phyloP scores from a whole-genome alignment of 345 rosid species.

The Eucalyptus brandiana region DNA sequence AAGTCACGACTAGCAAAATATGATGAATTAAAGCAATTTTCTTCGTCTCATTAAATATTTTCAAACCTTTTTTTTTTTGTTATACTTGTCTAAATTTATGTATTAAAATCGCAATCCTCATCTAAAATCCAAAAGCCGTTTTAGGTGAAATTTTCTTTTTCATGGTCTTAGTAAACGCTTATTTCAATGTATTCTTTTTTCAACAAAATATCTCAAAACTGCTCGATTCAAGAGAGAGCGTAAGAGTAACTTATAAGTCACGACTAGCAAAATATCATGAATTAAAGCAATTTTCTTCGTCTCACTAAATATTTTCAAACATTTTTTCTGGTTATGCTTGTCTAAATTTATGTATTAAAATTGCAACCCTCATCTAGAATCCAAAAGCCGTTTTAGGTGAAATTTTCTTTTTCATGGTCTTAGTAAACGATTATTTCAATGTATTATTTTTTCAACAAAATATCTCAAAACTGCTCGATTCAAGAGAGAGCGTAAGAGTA shows the following conservation, averaged over 20 bases:
- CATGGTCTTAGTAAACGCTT: not conserved
- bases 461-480: rapidly evolving
- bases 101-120: not conserved
- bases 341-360: not conserved
- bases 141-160: too few species aligned
- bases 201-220: not conserved
- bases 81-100: not conserved
- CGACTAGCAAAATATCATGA: not conserved
- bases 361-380: not conserved
- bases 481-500: too few species aligned
- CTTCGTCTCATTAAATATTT: not conserved
- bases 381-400: not conserved
- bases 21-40: not conserved
- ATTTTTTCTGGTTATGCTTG: not conserved
- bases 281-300: not conserved
- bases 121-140: not conserved
- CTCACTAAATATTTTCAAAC: not conserved
- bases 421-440: not conserved
- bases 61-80: not conserved
- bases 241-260: not conserved
- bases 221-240: not conserved
- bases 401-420: not conserved
- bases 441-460: too few species aligned
- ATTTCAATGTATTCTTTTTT: not conserved
- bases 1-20: not conserved